Conservation (phyloP, 352 stramenopile genomes). For the Phytophthora colocasiae region DNA sequence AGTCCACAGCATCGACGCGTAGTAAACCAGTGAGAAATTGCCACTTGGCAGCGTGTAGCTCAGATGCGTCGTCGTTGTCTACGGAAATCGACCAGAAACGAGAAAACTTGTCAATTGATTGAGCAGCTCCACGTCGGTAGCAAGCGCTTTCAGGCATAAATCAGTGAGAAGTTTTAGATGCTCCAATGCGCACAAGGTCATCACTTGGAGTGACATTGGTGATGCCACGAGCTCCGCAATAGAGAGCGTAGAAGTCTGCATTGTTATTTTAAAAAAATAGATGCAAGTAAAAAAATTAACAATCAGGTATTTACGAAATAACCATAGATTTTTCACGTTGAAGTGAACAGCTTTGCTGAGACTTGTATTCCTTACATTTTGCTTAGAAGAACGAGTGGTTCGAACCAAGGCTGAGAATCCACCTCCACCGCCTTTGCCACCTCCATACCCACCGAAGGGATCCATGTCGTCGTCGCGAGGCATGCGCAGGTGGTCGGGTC, state of each 20-base stretch:
- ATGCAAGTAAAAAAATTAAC: too few relatives aligned
- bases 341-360: too few relatives aligned
- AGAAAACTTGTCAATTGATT: slow-evolving; percentile 30
- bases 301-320: too few relatives aligned
- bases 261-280: too few relatives aligned
- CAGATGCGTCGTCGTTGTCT: slow-evolving; percentile 30
- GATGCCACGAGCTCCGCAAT: slow-evolving; percentile 30
- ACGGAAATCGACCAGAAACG: slow-evolving; percentile 16
- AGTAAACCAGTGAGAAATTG: slow-evolving; percentile 25
- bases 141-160: neutral
- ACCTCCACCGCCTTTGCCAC: slow-evolving; percentile 36
- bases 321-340: too few relatives aligned
- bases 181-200: slow-evolving; percentile 14
- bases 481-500: slow-evolving; percentile 85
- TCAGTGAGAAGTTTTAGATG: slow-evolving; percentile 16
- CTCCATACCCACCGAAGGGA: slow-evolving; percentile 44
- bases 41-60: slow-evolving; percentile 40
- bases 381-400: slow-evolving; percentile 74
- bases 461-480: slow-evolving; percentile 70
- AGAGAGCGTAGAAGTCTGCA: slow-evolving; percentile 3
- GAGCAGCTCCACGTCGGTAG: slow-evolving; percentile 21
- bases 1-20: neutral
- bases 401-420: slow-evolving; percentile 64
- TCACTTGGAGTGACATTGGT: slow-evolving; percentile 8
- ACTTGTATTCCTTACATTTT: too few relatives aligned